A percentile compares a stretch with the other conserved stretches of the same genome.
These are phyloP conservation scores for Acrocalymma vagum DNA, from an alignment of 2,329 filamentous ascomycete genomes.

Conservation along the genomic window DNA sequence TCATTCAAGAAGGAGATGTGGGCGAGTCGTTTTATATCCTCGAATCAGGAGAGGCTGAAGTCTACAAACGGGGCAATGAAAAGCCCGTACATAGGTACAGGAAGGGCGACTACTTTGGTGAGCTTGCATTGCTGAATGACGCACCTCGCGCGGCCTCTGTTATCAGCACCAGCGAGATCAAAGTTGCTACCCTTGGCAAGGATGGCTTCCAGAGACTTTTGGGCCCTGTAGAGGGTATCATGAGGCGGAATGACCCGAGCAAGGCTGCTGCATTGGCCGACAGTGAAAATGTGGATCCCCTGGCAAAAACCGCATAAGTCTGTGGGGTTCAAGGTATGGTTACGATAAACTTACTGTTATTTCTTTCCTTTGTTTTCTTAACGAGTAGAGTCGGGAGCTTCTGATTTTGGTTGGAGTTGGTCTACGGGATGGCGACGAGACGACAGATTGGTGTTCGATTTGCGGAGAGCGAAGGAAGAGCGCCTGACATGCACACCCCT, in stretches of 20 bases:
- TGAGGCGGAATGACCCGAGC: conserved; percentile 77
- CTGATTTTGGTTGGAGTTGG: too few relatives aligned
- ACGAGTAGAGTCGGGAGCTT: too few relatives aligned
- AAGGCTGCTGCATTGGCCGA: conserved; percentile 45
- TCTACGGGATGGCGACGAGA: too few relatives aligned
- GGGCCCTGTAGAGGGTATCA: conserved; percentile 91
- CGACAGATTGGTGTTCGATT: too few relatives aligned
- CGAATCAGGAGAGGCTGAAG: conserved; percentile 86
- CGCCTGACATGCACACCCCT: too few relatives aligned
- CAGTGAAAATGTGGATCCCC: conserved; percentile 69
- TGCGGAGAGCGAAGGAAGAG: too few relatives aligned
- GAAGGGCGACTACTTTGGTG: conserved; percentile 97
- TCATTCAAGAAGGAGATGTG: conserved; percentile 91
- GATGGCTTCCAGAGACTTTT: conserved; percentile 93
- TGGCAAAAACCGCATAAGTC: conserved; percentile 49
- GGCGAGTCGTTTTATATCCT: conserved; percentile 92
- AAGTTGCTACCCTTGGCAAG: conserved; percentile 91
- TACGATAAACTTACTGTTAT: too few relatives aligned
- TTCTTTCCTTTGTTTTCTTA: too few relatives aligned
- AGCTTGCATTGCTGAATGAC: conserved; percentile 91
- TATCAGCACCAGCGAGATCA: conserved; percentile 83
- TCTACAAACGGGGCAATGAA: conserved; percentile 78
- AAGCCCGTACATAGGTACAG: conserved; percentile 80
- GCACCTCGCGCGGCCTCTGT: conserved; percentile 91
- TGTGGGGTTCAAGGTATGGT: too few relatives aligned